phyloP scores from a whole-genome alignment of 1,284 basidiomycete species.

The Microbotryomycetes sp. region DNA sequence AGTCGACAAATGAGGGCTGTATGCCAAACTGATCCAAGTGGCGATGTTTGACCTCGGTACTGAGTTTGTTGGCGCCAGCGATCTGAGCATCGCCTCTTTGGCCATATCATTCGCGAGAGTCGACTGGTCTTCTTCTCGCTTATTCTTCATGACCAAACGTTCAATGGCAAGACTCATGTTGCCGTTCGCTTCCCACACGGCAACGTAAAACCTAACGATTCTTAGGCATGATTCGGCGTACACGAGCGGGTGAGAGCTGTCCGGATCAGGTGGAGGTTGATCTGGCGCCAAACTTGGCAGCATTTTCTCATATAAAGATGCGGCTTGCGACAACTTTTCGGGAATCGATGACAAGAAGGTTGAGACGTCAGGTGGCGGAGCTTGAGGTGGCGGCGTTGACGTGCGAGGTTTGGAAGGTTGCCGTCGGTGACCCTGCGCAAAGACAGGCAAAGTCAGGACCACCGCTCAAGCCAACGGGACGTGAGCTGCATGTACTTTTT shows the following conservation, averaged over 20 bases:
- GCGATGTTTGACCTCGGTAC: constrained; percentile 30
- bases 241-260: constrained; percentile 32
- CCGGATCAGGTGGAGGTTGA: constrained; percentile 23
- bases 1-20: constrained; percentile 20
- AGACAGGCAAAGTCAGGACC: too few relatives aligned
- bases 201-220: constrained; percentile 25
- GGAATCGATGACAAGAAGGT: constrained; percentile 34
- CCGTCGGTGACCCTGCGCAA: neutral
- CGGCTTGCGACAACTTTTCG: constrained; percentile 31
- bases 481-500: too few relatives aligned
- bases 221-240: constrained; percentile 35
- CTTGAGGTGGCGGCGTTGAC: constrained; percentile 8
- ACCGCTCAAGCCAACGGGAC: neutral
- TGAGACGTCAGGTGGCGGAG: constrained; percentile 12
- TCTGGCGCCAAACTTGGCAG: constrained; percentile 16
- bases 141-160: constrained; percentile 6
- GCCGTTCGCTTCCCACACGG: constrained; percentile 24
- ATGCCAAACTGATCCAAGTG: constrained; percentile 18
- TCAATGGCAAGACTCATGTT: constrained; percentile 20
- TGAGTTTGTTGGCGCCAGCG: constrained; percentile 24
- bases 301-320: constrained; percentile 31
- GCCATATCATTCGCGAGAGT: constrained; percentile 5
- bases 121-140: neutral
- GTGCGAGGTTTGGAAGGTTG: neutral
- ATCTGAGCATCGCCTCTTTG: constrained; percentile 2